Percentiles rank a stretch among this genome's conserved stretches.
phyloP scores from a whole-genome alignment of 1,284 basidiomycete species.

The Testicularia cyperi region DNA sequence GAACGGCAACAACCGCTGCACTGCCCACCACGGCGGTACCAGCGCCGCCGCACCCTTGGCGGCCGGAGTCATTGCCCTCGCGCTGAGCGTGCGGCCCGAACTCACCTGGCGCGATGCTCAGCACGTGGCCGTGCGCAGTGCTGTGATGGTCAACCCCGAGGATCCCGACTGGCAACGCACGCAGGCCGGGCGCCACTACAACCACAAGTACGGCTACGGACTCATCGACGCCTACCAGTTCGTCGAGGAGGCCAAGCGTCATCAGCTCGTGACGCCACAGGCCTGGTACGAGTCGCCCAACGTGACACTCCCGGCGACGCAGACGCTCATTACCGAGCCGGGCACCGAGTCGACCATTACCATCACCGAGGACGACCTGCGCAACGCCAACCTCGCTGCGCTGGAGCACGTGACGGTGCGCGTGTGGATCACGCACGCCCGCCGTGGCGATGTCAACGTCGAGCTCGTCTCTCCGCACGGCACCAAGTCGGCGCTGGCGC shows the following conservation, averaged over 20 bases:
- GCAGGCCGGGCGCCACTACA: constrained; percentile 76
- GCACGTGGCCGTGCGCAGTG: constrained; percentile 79
- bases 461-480: constrained; percentile 83
- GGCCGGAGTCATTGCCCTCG: constrained; percentile 57
- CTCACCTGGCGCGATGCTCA: constrained; percentile 97
- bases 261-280: constrained; percentile 90
- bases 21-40: constrained; percentile 86
- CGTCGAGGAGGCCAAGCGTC: constrained; percentile 77
- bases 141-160: constrained; percentile 77
- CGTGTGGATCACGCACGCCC: constrained; percentile 86
- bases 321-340: constrained; percentile 66
- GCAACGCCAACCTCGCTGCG: constrained; percentile 75
- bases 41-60: constrained; percentile 95
- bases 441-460: constrained; percentile 90
- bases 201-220: constrained; percentile 97
- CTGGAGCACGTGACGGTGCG: constrained; percentile 91
- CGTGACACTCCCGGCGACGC: constrained; percentile 30
- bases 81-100: constrained; percentile 67
- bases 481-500: constrained; percentile 80
- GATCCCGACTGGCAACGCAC: constrained; percentile 95
- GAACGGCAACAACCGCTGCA: constrained; percentile 76
- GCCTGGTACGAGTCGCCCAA: constrained; percentile 67
- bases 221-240: constrained; percentile 80
- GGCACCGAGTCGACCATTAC: constrained; percentile 72
- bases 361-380: constrained; percentile 73